A percentile compares a stretch with the other conserved stretches of the same genome.
Evolutionary conservation across 2,329 filamentous ascomycete genomes (phyloP).

Genomic region (Talaromyces islandicus): DNA sequence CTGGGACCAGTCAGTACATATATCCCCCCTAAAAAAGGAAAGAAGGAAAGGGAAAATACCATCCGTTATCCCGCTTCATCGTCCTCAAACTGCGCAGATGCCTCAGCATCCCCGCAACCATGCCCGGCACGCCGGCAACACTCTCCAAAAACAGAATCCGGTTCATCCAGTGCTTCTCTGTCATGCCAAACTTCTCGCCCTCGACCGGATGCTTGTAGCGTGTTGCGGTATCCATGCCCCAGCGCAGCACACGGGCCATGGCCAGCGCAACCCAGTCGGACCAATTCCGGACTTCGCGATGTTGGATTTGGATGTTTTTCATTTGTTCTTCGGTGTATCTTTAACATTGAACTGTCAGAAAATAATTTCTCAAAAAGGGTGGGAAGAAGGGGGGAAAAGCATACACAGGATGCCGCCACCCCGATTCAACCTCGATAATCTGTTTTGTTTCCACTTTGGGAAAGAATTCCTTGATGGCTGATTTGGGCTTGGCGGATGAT

Average conservation of each 20-base stretch:
- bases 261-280: conserved; percentile 75
- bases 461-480: conserved; percentile 49
- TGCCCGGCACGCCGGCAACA: conserved; percentile 90
- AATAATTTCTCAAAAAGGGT: neutral
- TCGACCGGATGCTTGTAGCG: conserved; percentile 64
- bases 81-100: conserved; percentile 78
- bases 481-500: conserved; percentile 28
- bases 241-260: conserved; percentile 69
- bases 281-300: conserved; percentile 65
- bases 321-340: conserved; percentile 74
- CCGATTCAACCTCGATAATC: conserved; percentile 58
- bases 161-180: conserved; percentile 81
- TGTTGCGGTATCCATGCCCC: conserved; percentile 74
- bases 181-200: conserved; percentile 61
- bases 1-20: conserved; percentile 28
- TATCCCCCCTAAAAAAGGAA: neutral
- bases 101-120: conserved; percentile 91
- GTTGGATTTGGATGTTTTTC: conserved; percentile 64
- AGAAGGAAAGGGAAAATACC: conserved; percentile 36
- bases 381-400: conserved; percentile 8
- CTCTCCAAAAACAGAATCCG: conserved; percentile 91
- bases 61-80: conserved; percentile 90
- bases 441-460: conserved; percentile 52
- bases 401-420: conserved; percentile 62
- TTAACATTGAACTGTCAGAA: conserved; percentile 17